Percentiles rank a stretch among this genome's conserved stretches.
phyloP scores from a whole-genome alignment of 129 eudicot species.

The Flaveria ramosissima region DNA sequence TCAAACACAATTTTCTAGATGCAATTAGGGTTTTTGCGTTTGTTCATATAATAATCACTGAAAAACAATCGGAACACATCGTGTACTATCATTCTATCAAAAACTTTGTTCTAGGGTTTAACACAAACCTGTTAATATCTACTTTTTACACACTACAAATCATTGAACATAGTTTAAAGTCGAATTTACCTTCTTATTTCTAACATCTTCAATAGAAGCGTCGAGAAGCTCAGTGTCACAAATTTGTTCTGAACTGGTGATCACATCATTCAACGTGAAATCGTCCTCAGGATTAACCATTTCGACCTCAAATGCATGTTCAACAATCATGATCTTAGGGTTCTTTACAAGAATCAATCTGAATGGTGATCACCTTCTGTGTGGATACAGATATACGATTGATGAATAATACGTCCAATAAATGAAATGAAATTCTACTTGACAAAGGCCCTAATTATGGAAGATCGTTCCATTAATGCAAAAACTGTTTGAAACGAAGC shows the following conservation, averaged over 20 bases:
- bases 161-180: not conserved
- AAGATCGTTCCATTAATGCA: not conserved
- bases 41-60: too few relatives aligned
- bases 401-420: not conserved
- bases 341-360: not conserved
- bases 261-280: not conserved
- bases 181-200: constrained; percentile 9
- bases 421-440: not conserved
- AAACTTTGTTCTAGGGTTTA: not conserved
- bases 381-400: not conserved
- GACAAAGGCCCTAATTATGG: not conserved
- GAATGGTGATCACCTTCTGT: not conserved
- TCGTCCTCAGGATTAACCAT: not conserved
- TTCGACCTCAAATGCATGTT: constrained; percentile 1
- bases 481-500: not conserved
- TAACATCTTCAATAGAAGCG: constrained; percentile 19
- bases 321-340: not conserved
- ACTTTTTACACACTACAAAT: not conserved
- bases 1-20: too few relatives aligned
- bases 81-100: too few relatives aligned
- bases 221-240: constrained; percentile 10
- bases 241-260: not conserved
- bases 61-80: too few relatives aligned
- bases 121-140: not conserved
- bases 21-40: too few relatives aligned